A percentile compares a stretch with the other conserved stretches of the same genome.
These are phyloP conservation scores for Multifurca ochricompacta DNA, from an alignment of 768 basidiomycete species.

Conservation along the genomic window DNA sequence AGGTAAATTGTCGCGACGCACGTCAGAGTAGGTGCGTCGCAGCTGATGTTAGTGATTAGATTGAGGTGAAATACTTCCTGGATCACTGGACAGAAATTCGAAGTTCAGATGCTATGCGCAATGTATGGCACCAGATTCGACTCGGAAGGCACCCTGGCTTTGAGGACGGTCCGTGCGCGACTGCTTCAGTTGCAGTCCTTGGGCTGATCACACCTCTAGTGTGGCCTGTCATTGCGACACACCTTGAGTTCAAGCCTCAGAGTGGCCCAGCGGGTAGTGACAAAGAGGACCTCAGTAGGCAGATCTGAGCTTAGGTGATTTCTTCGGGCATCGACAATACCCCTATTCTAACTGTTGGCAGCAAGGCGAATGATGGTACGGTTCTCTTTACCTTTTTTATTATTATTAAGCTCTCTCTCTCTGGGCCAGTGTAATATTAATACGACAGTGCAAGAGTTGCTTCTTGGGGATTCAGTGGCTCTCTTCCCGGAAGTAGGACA, in stretches of 20 bases:
- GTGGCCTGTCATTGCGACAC: constrained; percentile 59
- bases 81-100: constrained; percentile 79
- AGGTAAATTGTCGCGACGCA: constrained; percentile 35
- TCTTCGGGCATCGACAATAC: not conserved
- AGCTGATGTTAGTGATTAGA: constrained; percentile 24
- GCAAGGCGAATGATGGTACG: not conserved
- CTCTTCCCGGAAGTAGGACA: too few relatives aligned
- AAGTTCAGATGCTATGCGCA: constrained; percentile 72
- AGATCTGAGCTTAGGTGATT: not conserved
- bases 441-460: too few relatives aligned
- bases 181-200: not conserved
- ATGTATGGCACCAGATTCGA: constrained; percentile 80
- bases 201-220: constrained; percentile 30
- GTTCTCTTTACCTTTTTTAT: not conserved
- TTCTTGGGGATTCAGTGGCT: too few relatives aligned
- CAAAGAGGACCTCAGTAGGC: constrained; percentile 13
- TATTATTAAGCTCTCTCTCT: not conserved
- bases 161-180: constrained; percentile 56
- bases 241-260: constrained; percentile 51
- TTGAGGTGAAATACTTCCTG: constrained; percentile 73
- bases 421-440: too few relatives aligned
- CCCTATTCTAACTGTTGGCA: not conserved
- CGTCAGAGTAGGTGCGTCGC: not conserved
- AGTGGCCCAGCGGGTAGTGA: constrained; percentile 6
- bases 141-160: constrained; percentile 80